Conservation (phyloP, 1,284 basidiomycete genomes). For the Wallemia hederae region DNA sequence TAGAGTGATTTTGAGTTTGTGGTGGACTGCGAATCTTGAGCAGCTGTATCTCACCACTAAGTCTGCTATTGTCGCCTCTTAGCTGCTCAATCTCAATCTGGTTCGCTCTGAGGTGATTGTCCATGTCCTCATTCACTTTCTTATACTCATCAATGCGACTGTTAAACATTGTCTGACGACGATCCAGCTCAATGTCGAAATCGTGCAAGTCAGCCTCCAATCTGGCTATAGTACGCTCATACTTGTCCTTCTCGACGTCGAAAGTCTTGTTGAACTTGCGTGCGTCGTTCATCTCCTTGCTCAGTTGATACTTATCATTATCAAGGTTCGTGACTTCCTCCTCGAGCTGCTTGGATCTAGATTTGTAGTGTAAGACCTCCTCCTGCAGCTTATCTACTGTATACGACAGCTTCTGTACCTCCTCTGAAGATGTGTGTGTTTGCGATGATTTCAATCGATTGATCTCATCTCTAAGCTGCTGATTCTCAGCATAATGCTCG, state of each 20-base stretch:
- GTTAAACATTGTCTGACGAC: background rate
- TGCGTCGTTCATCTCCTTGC: constrained; percentile 25
- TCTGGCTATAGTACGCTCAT: background rate
- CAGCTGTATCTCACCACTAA: constrained; percentile 31
- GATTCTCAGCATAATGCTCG: constrained; percentile 4
- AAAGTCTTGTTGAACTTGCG: constrained; percentile 20
- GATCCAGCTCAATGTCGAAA: background rate
- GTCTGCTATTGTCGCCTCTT: constrained; percentile 28
- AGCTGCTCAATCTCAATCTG: constrained; percentile 31
- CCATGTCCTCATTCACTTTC: constrained; percentile 18
- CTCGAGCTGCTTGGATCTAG: constrained; percentile 3
- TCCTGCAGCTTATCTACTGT: background rate
- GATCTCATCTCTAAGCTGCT: background rate
- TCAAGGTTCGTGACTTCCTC: constrained; percentile 6
- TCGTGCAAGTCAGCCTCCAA: background rate
- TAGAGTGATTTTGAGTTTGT: background rate
- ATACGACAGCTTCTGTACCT: background rate
- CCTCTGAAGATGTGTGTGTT: background rate
- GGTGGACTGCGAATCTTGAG: constrained; percentile 22
- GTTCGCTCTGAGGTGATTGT: constrained; percentile 16
- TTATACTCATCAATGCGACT: constrained; percentile 1
- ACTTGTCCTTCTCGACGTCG: constrained; percentile 14
- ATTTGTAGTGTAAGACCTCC: background rate
- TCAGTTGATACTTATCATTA: constrained; percentile 21
- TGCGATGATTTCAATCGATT: background rate